These are phyloP conservation scores for Stromatinia cepivora DNA, from an alignment of 2,329 filamentous ascomycete genomes.

Conservation along the genomic window DNA sequence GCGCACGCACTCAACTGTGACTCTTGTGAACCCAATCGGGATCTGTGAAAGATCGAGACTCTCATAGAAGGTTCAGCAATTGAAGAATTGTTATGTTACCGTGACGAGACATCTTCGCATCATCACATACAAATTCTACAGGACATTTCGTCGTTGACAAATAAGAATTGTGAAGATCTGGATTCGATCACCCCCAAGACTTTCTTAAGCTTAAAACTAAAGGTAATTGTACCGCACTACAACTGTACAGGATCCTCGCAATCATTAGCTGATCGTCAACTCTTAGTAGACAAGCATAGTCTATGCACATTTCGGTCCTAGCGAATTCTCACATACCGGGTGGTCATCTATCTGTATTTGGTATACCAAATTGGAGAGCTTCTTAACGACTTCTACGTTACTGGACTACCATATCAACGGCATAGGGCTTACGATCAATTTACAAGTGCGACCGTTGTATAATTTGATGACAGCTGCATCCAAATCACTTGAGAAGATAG, in stretches of 20 bases:
- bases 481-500: not conserved
- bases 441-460: not conserved
- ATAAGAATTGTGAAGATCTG: conserved; percentile 15
- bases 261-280: conserved; percentile 12
- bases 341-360: not conserved
- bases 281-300: not conserved
- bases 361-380: not conserved
- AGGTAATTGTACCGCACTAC: not conserved
- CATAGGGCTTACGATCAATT: not conserved
- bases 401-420: not conserved
- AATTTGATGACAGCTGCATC: not conserved
- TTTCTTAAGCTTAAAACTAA: not conserved
- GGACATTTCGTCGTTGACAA: not conserved
- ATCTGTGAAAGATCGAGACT: not conserved
- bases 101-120: conserved; percentile 1
- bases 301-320: not conserved
- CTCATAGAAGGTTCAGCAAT: conserved; percentile 1
- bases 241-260: not conserved
- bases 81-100: not conserved
- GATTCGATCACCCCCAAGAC: not conserved
- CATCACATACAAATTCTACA: not conserved
- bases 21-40: not conserved
- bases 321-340: not conserved
- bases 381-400: not conserved
- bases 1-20: not conserved